Base-by-base conservation (phyloP, 2,329 filamentous ascomycete genomes). In the Pyrenochaeta sp. region DNA sequence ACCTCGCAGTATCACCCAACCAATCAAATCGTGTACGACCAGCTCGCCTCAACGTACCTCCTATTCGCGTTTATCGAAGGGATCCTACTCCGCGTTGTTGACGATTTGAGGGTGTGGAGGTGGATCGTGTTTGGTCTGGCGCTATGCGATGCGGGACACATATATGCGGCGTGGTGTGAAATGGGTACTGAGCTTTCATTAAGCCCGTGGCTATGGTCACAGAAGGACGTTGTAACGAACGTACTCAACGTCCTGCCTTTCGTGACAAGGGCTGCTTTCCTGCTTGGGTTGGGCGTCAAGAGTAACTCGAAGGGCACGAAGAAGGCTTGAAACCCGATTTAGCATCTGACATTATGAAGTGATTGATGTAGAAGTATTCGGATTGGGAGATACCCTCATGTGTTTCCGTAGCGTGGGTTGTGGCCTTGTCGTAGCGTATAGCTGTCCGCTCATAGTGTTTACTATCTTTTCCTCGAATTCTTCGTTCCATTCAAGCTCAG, bases 11-110 rank as follows among this genome's bases (percentile, higher is more conserved):
- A 69, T 80, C 62, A 58, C 72, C 37, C 66, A 37, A 67, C 77
- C 56, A 51, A 73, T 56, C 49, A 79, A 1, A 85, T 92, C 56
- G 80, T 92, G 49, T 82, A 92, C 69, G 86, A 88, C 36, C 91
- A 93, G 78, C 85, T 94, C 39, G 90, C 89, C 25, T 92, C 92
- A 72, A 82, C 92, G 52, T 94, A 93, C 78, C 74, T 93, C 39
- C 84, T 91, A 56, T 92, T 93, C 77, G 88, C 91, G 28, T 79
- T 93, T 70, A 92, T 90, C 78, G 90, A 94, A 78, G 90, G 88
- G 1, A 77, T 93, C 22, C 88, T 93, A 10, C 82, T 94, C 61
- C 87, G 91, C 28, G 83, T 86, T 8, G 90, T 90, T 8, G 81
- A 81, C 32, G 88, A 93, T 74, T 70, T 89, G 25, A 81, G 81